Conservation (phyloP, 179 eudicot genomes). For the Carnegiea gigantea region DNA sequence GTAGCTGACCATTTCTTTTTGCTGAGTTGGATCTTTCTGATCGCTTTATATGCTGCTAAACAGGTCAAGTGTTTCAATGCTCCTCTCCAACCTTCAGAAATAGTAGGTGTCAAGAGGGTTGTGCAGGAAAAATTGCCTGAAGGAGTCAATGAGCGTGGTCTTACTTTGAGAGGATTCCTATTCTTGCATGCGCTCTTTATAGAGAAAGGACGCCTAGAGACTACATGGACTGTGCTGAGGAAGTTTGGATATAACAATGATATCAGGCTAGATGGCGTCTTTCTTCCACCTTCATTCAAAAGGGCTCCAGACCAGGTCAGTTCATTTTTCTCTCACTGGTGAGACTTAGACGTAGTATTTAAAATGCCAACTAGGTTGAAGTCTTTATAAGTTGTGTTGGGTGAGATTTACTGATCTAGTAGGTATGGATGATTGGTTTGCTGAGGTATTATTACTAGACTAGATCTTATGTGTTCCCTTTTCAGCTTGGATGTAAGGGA, state of each 20-base stretch:
- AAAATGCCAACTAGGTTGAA: neutral
- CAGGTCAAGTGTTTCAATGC: constrained; percentile 97
- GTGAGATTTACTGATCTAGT: too few species aligned
- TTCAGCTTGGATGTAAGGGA: too few species aligned
- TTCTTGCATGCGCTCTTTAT: constrained; percentile 93
- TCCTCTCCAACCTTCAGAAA: constrained; percentile 93
- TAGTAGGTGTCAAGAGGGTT: constrained; percentile 88
- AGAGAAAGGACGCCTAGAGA: constrained; percentile 93
- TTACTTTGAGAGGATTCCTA: constrained; percentile 86
- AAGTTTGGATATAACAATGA: constrained; percentile 94
- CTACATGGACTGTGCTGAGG: constrained; percentile 94
- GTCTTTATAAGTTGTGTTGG: too few species aligned
- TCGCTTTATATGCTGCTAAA: constrained; percentile 14
- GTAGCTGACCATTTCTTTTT: neutral
- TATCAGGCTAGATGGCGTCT: constrained; percentile 67
- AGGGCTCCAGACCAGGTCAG: constrained; percentile 82
- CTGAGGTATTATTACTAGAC: too few species aligned
- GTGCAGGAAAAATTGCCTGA: constrained; percentile 89
- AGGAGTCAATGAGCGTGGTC: constrained; percentile 85
- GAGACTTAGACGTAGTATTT: neutral
- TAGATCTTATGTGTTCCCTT: too few species aligned
- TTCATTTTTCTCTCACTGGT: neutral
- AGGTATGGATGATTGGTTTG: too few species aligned
- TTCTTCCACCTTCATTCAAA: constrained; percentile 73
- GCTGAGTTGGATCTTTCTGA: neutral